These are phyloP conservation scores for Wakefieldia striispora DNA, from an alignment of 768 basidiomycete genomes.

Conservation along the genomic window DNA sequence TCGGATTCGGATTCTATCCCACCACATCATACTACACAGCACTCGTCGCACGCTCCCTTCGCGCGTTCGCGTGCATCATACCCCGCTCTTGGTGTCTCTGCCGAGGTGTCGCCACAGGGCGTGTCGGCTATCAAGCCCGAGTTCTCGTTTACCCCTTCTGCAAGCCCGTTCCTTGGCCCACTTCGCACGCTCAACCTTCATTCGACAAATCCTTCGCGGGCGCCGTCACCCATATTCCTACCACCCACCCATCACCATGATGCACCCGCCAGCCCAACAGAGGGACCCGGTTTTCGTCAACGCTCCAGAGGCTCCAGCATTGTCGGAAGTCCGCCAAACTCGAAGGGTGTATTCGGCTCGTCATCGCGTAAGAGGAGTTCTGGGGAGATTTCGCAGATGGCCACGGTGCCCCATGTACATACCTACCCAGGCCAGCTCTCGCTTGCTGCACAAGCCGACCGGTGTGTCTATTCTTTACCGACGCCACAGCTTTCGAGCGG, in stretches of 20 bases:
- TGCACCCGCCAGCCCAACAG: constrained; percentile 34
- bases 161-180: constrained; percentile 79
- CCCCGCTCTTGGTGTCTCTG: constrained; percentile 20
- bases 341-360: constrained; percentile 27
- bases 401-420: constrained; percentile 29
- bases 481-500: constrained; percentile 67
- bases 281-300: constrained; percentile 28
- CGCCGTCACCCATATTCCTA: constrained; percentile 66
- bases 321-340: constrained; percentile 38
- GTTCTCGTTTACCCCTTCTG: constrained; percentile 60
- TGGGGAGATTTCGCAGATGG: constrained; percentile 30
- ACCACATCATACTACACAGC: constrained; percentile 28
- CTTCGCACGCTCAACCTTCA: constrained; percentile 74
- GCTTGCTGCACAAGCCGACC: constrained; percentile 25
- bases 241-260: constrained; percentile 46
- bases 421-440: constrained; percentile 35
- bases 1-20: constrained; percentile 56
- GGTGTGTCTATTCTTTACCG: constrained; percentile 35
- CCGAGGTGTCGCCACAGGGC: constrained; percentile 30
- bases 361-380: constrained; percentile 30
- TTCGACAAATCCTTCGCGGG: constrained; percentile 64
- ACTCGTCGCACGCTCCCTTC: constrained; percentile 28
- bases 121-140: constrained; percentile 30
- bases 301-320: constrained; percentile 31
- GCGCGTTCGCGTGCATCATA: constrained; percentile 28